Conservation (phyloP, 176 grass and related monocot genomes). For the barley (Hordeum vulgare) region MorexV3_pseudomolecules_assembly NC_058524.1:612938668-612939167, state of each 20-base stretch:
- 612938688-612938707: neutral
- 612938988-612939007: too few relatives aligned
- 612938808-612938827: too few relatives aligned
- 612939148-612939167: neutral
- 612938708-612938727: conserved; percentile 51
- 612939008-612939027: too few relatives aligned
- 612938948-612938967: neutral
- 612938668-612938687: neutral
- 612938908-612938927: conserved; percentile 33
- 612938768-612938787: conserved; percentile 17
- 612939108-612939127: conserved; percentile 22
- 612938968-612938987: too few relatives aligned
- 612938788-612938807: too few relatives aligned
- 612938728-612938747: conserved; percentile 30
- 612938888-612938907: conserved; percentile 53
- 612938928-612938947: neutral
- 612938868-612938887: conserved; percentile 48
- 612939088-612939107: conserved; percentile 36
- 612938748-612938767: conserved; percentile 30
- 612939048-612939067: neutral
- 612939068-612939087: neutral
- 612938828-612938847: neutral
- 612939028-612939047: neutral
- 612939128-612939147: conserved; percentile 19
- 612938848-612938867: conserved; percentile 48